phyloP scores from a whole-genome alignment of 129 eudicot species.

The Flaveria sonorensis region DNA sequence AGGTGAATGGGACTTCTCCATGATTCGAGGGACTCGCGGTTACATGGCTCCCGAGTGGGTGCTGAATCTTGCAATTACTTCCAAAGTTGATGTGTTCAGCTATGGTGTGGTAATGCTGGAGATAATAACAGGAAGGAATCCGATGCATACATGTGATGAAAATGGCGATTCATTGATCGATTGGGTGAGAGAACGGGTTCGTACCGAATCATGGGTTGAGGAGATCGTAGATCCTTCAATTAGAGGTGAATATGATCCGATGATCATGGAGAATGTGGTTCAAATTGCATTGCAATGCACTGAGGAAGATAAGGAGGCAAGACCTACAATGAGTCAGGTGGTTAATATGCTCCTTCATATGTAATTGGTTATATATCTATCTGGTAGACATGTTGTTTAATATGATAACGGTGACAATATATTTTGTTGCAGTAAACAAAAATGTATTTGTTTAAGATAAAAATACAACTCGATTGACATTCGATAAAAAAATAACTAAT shows the following conservation, averaged over 20 bases:
- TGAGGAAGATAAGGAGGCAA: conserved; percentile 33
- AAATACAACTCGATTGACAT: no score
- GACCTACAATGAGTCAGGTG: conserved; percentile 47
- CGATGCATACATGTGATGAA: background rate
- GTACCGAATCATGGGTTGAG: background rate
- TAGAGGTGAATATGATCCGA: conserved; percentile 7
- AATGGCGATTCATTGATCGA: background rate
- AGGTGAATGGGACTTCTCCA: conserved; percentile 14
- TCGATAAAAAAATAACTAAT: no score
- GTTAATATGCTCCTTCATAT: conserved; percentile 29
- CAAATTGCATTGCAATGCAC: conserved; percentile 30
- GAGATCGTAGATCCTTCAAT: conserved; percentile 9
- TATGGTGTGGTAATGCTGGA: conserved; percentile 34
- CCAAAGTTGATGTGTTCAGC: conserved; percentile 34
- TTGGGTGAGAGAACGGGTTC: conserved; percentile 27
- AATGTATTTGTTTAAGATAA: no score
- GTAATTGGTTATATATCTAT: background rate
- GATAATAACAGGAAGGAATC: conserved; percentile 27
- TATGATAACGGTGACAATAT: no score
- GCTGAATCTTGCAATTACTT: conserved; percentile 27
- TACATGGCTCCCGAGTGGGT: conserved; percentile 44
- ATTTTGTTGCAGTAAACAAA: no score
- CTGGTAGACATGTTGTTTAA: no score
- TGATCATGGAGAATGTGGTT: conserved; percentile 5
- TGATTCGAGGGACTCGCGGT: conserved; percentile 41